Evolutionary conservation across 805 yeast species (phyloP), one percentile per base, ranked within the genome.

Genomic region (Komagataella ulmi): DNA sequence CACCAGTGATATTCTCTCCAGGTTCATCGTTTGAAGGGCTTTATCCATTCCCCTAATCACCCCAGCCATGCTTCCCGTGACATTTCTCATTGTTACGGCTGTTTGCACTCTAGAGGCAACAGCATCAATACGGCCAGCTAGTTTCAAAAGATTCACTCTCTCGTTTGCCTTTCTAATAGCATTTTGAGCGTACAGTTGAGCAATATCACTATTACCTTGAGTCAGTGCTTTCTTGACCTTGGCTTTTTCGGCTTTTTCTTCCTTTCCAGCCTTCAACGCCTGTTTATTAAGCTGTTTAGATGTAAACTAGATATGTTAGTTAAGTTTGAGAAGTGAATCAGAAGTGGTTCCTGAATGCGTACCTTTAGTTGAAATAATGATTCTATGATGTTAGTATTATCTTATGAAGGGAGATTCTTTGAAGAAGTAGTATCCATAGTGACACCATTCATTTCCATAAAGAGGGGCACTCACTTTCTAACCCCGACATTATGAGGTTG

Each of bases 71-170:
- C 89, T 90, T 1, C 90, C 89, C 0, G 96, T 88, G 8, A 93
- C 97, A 49, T 87, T 81, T 57, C 96, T 77, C 99, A 93, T 93
- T 0, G 98, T 91, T 6, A 93, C 97, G 0, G 99, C 99, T 0
- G 99, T 93, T 60, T 91, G 97, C 2, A 93, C 96, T 54, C 99
- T 71, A 3, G 95, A 84, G 0, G 98, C 95, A 21, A 93, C 99
- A 0, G 98, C 91, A 67, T 93, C 99, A 18, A 93, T 87, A 53
- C 97, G 70, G 0, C 96, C 87, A 0, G 97, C 85, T 53, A 93
- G 71, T 57, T 91, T 75, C 51, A 93, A 70, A 51, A 93, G 68
- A 62, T 85, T 91, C 51, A 91, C 72, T 55, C 91, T 72, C 65
- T 93, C 99, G 59, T 85, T 86, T 48, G 85, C 76, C 66, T 93